A percentile compares a stretch with the other conserved stretches of the same genome.
Evolutionary conservation across 2,329 filamentous ascomycete species (phyloP).

Genomic region (Rhynchosporium agropyri): DNA sequence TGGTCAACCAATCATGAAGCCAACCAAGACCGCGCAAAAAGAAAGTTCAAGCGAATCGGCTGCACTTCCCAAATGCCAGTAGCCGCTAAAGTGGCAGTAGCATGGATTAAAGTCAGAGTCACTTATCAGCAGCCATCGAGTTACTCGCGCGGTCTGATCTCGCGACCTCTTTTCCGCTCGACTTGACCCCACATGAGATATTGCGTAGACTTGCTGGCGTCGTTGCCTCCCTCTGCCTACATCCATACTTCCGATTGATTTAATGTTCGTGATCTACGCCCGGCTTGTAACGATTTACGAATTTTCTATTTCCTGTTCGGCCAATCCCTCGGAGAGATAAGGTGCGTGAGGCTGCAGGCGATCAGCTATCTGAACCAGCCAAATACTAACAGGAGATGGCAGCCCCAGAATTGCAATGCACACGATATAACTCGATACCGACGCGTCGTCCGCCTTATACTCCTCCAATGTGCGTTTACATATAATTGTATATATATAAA

Average conservation of each 20-base stretch:
- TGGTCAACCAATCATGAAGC: slow-evolving; percentile 8
- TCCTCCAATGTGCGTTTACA: slow-evolving; percentile 9
- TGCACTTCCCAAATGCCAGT: slow-evolving; percentile 3
- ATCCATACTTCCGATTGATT: slow-evolving; percentile 9
- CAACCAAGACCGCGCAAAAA: background rate
- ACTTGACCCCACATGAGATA: slow-evolving; percentile 14
- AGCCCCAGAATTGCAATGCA: slow-evolving; percentile 30
- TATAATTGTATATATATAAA: slow-evolving; percentile 21
- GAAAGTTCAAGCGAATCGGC: slow-evolving; percentile 24
- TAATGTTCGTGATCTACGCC: background rate
- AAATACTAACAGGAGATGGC: slow-evolving; percentile 18
- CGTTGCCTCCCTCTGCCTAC: slow-evolving; percentile 16
- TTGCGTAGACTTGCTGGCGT: slow-evolving; percentile 12
- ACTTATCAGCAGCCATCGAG: slow-evolving; percentile 19
- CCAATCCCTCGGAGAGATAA: slow-evolving; percentile 15
- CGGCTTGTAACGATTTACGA: slow-evolving; percentile 26
- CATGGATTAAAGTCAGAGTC: slow-evolving; percentile 22
- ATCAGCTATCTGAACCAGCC: slow-evolving; percentile 6
- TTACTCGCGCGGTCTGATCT: slow-evolving; percentile 13
- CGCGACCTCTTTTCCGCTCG: slow-evolving; percentile 20
- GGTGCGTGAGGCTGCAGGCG: slow-evolving; percentile 19
- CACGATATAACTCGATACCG: slow-evolving; percentile 30
- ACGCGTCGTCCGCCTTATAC: slow-evolving; percentile 31
- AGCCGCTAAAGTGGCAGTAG: slow-evolving; percentile 6
- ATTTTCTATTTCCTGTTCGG: slow-evolving; percentile 26